These are phyloP conservation scores for Tetradesmus lagerheimii DNA, from an alignment of 139 green algal species.

Conservation along the genomic window DNA sequence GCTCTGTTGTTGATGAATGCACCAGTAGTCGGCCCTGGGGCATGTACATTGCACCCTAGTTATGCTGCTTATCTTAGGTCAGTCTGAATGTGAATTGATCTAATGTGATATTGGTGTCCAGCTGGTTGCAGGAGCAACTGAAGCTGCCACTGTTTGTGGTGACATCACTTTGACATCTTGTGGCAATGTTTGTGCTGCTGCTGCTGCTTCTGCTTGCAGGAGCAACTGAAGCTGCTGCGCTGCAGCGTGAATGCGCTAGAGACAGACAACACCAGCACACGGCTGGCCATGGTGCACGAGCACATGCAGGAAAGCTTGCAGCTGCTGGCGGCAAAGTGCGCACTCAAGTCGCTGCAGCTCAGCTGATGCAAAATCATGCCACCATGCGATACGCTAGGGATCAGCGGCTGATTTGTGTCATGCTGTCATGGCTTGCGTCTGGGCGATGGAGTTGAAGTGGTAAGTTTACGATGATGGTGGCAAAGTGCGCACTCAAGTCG, in stretches of 20 bases:
- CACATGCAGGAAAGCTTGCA: slow-evolving; percentile 28
- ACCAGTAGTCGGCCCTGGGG: no score
- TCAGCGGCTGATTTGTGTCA: no score
- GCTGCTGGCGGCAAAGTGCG: slow-evolving; percentile 38
- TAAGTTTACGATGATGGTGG: no score
- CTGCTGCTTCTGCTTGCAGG: neutral
- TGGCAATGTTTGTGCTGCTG: neutral
- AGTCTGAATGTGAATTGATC: no score
- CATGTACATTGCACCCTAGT: no score
- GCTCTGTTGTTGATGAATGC: no score
- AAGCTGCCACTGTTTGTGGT: slow-evolving; percentile 15
- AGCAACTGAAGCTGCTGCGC: slow-evolving; percentile 20
- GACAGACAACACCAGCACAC: slow-evolving; percentile 12
- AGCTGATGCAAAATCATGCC: neutral
- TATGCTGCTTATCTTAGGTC: no score
- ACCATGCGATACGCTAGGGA: no score
- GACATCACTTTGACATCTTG: neutral
- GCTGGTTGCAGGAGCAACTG: slow-evolving; percentile 28
- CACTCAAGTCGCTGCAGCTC: slow-evolving; percentile 30
- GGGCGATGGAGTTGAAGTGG: no score
- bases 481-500: slow-evolving; percentile 38
- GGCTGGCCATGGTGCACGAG: slow-evolving; percentile 8
- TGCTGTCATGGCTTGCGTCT: no score
- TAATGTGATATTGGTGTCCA: no score
- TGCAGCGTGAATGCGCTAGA: slow-evolving; percentile 36